phyloP scores from a whole-genome alignment of 2,329 filamentous ascomycete species.

The Parasarocladium wereldwijsianum region DNA sequence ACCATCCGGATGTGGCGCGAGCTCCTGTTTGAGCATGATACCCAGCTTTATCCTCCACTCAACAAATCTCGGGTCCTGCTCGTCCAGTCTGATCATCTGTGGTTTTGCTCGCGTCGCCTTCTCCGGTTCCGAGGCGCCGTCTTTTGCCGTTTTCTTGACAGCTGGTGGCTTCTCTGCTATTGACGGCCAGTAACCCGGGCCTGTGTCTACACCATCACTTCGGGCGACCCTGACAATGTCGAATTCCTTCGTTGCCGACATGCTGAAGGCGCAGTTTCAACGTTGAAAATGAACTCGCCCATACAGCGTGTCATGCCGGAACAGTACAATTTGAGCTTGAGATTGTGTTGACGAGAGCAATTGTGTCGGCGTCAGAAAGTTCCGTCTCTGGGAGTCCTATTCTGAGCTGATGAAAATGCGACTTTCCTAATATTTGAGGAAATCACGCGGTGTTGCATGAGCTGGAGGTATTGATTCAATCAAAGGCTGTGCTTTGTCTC shows the following conservation, averaged over 20 bases:
- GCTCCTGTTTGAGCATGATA: constrained; percentile 29
- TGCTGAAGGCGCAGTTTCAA: no score
- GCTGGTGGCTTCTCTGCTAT: constrained; percentile 11
- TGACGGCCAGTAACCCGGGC: constrained; percentile 28
- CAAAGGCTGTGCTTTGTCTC: no score
- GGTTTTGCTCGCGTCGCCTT: constrained; percentile 24
- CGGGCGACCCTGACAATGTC: constrained; percentile 26
- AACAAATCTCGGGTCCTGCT: constrained; percentile 26
- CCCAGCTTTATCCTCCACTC: constrained; percentile 31
- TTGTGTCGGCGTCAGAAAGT: no score
- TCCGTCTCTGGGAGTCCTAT: no score
- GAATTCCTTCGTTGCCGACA: constrained; percentile 23
- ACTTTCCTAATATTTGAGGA: no score
- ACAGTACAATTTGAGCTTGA: no score
- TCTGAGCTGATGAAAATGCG: no score
- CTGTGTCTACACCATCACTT: constrained; percentile 30
- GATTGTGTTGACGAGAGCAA: no score
- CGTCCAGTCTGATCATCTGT: constrained; percentile 26
- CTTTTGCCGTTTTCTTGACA: constrained; percentile 22
- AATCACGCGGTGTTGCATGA: no score
- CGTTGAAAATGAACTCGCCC: no score
- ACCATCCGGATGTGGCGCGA: constrained; percentile 25
- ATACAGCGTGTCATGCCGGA: no score
- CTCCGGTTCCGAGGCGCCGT: constrained; percentile 13
- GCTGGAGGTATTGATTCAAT: no score